Base-by-base conservation (phyloP, 2,329 filamentous ascomycete species). In the Penicillium sp. region DNA sequence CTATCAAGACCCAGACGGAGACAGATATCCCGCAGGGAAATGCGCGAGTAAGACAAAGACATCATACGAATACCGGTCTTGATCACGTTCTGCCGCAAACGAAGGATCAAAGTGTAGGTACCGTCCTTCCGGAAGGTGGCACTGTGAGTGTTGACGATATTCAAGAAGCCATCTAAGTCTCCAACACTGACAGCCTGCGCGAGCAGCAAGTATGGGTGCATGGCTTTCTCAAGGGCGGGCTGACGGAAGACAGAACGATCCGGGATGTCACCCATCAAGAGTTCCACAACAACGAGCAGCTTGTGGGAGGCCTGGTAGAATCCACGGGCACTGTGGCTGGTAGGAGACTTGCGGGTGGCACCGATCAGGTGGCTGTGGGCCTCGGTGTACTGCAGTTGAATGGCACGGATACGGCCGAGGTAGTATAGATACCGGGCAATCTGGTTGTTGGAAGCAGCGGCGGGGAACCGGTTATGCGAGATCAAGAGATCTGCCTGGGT, bases 11-110 rank as follows among this genome's bases (percentile, higher is more conserved):
- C 92, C 50, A 99, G 83, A 48, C 95, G 90, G 57, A 98, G 92
- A 79, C 95, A 99, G 66, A 99, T 99, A 73, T 99, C 95, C 57
- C 95, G 89, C 55, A 99, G 84, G 1, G 93, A 97, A 71, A 99
- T 99, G 61, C 93, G 90, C 58, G 93, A 96, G 81, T 99, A 99
- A 21, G 93, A 96, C 63, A 99, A 82, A 42, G 93, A 98, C 86
- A 99, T 96, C 92, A 98, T 97, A 67, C 95, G 91, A 63, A 99
- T 96, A 65, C 95, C 95, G 3, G 95, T 99, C 83, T 96, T 96
- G 86, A 99, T 98, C 71, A 99, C 95, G 73, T 99, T 99, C 78
- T 99, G 95, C 67, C 95, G 88, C 60, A 99, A 84, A 61, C 95
- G 93, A 62, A 98, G 84, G 68, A 98, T 96, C 56, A 99, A 83